Conservation (phyloP, 306 rosid species). For the Gastrolobium bilobum region DNA sequence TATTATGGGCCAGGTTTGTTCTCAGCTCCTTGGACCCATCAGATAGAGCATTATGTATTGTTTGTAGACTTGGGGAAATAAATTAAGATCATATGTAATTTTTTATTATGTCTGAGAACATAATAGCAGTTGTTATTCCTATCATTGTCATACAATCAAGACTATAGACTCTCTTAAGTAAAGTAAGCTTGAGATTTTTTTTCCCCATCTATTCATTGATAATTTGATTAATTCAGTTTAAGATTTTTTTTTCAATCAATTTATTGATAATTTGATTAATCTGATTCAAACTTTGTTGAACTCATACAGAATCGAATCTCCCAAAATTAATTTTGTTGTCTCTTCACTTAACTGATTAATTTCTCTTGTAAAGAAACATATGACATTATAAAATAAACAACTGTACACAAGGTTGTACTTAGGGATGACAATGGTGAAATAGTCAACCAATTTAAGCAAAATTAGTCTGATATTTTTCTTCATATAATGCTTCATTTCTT, state of each 20-base stretch:
- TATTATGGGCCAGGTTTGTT: slow-evolving; percentile 8
- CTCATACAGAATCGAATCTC: no score
- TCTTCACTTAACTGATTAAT: no score
- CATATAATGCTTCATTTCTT: not conserved
- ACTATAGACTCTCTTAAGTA: no score
- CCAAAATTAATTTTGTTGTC: no score
- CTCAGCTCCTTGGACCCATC: not conserved
- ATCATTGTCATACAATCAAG: no score
- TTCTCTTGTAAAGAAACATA: not conserved
- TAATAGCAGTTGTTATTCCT: not conserved
- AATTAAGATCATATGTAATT: not conserved
- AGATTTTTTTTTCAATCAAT: no score
- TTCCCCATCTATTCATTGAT: no score
- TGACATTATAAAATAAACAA: not conserved
- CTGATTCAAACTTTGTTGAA: no score
- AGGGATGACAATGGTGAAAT: not conserved
- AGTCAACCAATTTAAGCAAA: not conserved
- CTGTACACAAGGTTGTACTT: not conserved
- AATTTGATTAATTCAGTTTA: no score
- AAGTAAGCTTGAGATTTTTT: not conserved
- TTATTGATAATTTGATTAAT: no score
- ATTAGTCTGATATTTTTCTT: not conserved
- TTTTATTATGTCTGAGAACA: not conserved
- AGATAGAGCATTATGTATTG: slow-evolving; percentile 24
- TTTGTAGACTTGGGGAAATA: not conserved